Percentiles rank a stretch among this genome's conserved stretches.
Conservation (phyloP, 2,329 filamentous ascomycete genomes). For the Aspergillus japonicus region DNA sequence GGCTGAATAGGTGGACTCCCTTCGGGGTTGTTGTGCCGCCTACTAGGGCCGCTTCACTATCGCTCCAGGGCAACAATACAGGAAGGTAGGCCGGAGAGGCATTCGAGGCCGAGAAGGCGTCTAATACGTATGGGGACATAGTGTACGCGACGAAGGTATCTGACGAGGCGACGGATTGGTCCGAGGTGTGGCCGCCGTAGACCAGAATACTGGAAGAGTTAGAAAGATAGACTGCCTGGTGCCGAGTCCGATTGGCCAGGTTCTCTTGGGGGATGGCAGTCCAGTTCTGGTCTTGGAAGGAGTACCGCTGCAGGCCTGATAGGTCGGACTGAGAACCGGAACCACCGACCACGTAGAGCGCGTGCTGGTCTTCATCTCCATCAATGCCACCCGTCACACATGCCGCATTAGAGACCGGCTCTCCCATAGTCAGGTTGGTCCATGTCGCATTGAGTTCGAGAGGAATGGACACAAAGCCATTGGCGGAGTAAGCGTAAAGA, state of each 20-base stretch:
- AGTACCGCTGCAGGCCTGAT: slow-evolving; percentile 70
- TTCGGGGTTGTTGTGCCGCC: slow-evolving; percentile 68
- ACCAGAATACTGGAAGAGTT: slow-evolving; percentile 70
- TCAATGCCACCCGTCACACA: slow-evolving; percentile 70
- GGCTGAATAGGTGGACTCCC: slow-evolving; percentile 70
- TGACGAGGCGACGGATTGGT: slow-evolving; percentile 58
- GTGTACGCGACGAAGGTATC: slow-evolving; percentile 74
- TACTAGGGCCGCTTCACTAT: slow-evolving; percentile 68
- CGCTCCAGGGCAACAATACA: slow-evolving; percentile 71
- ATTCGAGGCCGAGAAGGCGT: slow-evolving; percentile 60
- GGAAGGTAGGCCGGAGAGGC: slow-evolving; percentile 67
- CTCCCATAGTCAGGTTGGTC: slow-evolving; percentile 64
- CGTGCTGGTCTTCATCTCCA: slow-evolving; percentile 58
- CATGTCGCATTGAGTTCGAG: slow-evolving; percentile 70
- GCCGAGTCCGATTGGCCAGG: slow-evolving; percentile 68
- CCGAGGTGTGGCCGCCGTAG: slow-evolving; percentile 72
- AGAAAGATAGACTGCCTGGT: slow-evolving; percentile 73
- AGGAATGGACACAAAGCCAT: slow-evolving; percentile 71
- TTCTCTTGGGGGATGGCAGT: slow-evolving; percentile 55
- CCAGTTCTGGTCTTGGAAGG: slow-evolving; percentile 59
- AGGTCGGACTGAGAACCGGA: slow-evolving; percentile 59
- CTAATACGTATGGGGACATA: slow-evolving; percentile 63
- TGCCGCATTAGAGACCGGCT: slow-evolving; percentile 69
- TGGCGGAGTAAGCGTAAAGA: slow-evolving; percentile 76
- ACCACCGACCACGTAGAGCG: slow-evolving; percentile 80